Percentiles rank a stretch among this genome's conserved stretches.
Evolutionary conservation across 495 filamentous ascomycete genomes (phyloP).

Genomic region (Daldinia childiae): DNA sequence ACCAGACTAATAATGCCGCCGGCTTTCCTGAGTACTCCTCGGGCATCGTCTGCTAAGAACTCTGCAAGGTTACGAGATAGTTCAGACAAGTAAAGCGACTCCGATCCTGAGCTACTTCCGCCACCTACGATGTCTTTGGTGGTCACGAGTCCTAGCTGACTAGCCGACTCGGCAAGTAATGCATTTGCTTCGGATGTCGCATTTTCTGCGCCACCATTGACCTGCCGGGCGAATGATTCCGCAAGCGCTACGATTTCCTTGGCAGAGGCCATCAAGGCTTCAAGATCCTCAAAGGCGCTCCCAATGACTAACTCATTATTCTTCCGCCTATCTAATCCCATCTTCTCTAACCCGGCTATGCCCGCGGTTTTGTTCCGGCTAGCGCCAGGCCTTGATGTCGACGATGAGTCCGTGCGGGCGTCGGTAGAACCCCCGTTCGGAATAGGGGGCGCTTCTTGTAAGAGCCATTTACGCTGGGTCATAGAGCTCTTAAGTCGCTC

Average conservation of each 20-base stretch:
- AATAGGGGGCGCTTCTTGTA: slow-evolving; percentile 90
- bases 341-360: slow-evolving; percentile 90
- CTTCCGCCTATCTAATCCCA: slow-evolving; percentile 80
- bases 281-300: slow-evolving; percentile 94
- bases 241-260: slow-evolving; percentile 95
- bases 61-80: slow-evolving; percentile 90
- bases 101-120: slow-evolving; percentile 51
- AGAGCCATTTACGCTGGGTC: slow-evolving; percentile 94
- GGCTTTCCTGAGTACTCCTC: slow-evolving; percentile 80
- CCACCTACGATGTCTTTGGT: slow-evolving; percentile 85
- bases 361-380: slow-evolving; percentile 73
- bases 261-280: slow-evolving; percentile 95
- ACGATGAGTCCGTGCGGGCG: slow-evolving; percentile 59
- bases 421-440: slow-evolving; percentile 76
- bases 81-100: slow-evolving; percentile 74
- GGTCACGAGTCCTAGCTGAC: slow-evolving; percentile 85
- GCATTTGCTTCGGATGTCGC: slow-evolving; percentile 72
- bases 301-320: slow-evolving; percentile 95
- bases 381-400: slow-evolving; percentile 30
- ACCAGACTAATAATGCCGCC: slow-evolving; percentile 95
- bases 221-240: slow-evolving; percentile 81
- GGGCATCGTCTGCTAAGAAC: slow-evolving; percentile 89
- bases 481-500: slow-evolving; percentile 87
- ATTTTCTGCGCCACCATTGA: slow-evolving; percentile 62
- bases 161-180: slow-evolving; percentile 82